Conservation (phyloP, 768 basidiomycete genomes). For the Mycena latifolia region DNA sequence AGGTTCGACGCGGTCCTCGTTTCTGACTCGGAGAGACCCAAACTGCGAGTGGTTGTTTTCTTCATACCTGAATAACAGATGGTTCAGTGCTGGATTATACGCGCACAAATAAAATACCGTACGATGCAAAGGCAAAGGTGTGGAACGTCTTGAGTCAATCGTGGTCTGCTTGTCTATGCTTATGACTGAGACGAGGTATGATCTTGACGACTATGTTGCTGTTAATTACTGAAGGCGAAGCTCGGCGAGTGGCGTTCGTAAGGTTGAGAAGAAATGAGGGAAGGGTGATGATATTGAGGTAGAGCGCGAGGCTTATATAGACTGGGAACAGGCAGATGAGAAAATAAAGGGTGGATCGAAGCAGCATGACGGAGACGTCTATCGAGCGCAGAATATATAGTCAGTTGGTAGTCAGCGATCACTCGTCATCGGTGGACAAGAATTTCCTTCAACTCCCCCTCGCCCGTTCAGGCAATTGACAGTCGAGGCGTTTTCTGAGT, state of each 20-base stretch:
- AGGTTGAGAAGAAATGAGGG: neutral
- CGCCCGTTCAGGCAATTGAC: too few relatives aligned
- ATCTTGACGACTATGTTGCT: conserved; percentile 46
- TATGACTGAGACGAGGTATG: conserved; percentile 65
- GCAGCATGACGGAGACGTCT: too few relatives aligned
- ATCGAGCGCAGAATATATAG: too few relatives aligned
- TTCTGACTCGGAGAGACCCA: conserved; percentile 88
- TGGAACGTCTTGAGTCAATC: conserved; percentile 91
- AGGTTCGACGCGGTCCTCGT: conserved; percentile 87
- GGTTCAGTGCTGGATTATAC: neutral
- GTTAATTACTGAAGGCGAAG: neutral
- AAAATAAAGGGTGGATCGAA: too few relatives aligned
- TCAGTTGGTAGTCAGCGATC: too few relatives aligned
- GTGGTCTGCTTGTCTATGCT: conserved; percentile 80
- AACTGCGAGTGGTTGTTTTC: conserved; percentile 46
- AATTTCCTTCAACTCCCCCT: too few relatives aligned
- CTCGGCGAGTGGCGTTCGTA: neutral
- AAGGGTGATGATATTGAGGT: neutral
- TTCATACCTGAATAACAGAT: neutral
- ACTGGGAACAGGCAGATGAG: too few relatives aligned
- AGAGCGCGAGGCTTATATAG: too few relatives aligned
- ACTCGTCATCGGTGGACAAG: too few relatives aligned
- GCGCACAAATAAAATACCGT: neutral
- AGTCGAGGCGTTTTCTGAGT: too few relatives aligned
- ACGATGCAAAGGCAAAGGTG: conserved; percentile 14